phyloP scores from a whole-genome alignment of 2,329 filamentous ascomycete genomes.

The Tolypocladium ophioglossoides region DNA sequence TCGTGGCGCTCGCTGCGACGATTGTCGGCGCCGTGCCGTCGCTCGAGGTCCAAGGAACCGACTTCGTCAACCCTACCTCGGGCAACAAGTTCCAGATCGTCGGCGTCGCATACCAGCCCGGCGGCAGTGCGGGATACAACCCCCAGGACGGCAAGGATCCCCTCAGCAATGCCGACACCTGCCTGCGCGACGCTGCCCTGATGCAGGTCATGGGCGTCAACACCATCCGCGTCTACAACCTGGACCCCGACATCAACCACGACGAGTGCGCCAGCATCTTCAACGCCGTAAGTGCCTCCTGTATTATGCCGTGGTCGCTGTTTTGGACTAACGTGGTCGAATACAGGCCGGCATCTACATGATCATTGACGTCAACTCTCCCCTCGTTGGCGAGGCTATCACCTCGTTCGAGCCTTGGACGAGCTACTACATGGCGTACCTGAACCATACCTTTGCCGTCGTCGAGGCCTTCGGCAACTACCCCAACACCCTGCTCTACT shows the following conservation, averaged over 20 bases:
- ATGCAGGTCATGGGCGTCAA: slow-evolving; percentile 57
- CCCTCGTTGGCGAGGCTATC: slow-evolving; percentile 46
- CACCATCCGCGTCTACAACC: slow-evolving; percentile 60
- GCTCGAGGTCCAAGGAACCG: slow-evolving; percentile 43
- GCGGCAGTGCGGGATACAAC: slow-evolving; percentile 52
- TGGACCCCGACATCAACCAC: slow-evolving; percentile 55
- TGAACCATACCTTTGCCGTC: slow-evolving; percentile 56
- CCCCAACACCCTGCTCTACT: slow-evolving; percentile 61
- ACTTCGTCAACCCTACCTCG: slow-evolving; percentile 49
- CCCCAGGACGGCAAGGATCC: slow-evolving; percentile 44
- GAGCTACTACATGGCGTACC: slow-evolving; percentile 48
- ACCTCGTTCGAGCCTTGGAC: slow-evolving; percentile 44
- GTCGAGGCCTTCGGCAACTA: slow-evolving; percentile 58
- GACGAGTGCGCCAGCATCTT: slow-evolving; percentile 58
- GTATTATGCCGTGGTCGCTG: neutral
- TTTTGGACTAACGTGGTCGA: neutral
- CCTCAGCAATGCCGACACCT: slow-evolving; percentile 45
- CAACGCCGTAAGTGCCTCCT: slow-evolving; percentile 36
- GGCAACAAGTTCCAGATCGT: slow-evolving; percentile 55
- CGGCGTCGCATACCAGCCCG: slow-evolving; percentile 60
- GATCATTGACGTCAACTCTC: slow-evolving; percentile 59
- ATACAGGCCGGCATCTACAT: slow-evolving; percentile 54
- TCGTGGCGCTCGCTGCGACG: slow-evolving; percentile 42
- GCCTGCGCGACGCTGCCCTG: slow-evolving; percentile 53
- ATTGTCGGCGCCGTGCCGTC: slow-evolving; percentile 45